phyloP scores from a whole-genome alignment of 352 stramenopile species.

The Phytophthora multivora region DNA sequence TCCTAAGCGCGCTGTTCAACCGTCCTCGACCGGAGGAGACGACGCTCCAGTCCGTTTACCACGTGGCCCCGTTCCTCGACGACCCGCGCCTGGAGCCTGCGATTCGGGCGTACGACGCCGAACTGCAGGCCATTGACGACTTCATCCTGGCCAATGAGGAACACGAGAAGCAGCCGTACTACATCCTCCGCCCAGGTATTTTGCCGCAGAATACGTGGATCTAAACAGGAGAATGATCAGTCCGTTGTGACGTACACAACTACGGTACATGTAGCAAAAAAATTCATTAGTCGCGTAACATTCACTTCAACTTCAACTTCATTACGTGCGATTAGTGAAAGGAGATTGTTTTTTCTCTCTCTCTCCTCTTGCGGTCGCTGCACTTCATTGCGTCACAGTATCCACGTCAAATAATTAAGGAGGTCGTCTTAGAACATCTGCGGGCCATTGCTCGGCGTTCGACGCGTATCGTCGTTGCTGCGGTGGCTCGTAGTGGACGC shows the following conservation, averaged over 20 bases:
- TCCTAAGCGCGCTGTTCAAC: conserved; percentile 41
- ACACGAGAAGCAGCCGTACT: conserved; percentile 33
- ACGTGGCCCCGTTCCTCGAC: conserved; percentile 24
- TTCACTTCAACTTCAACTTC: conserved; percentile 19
- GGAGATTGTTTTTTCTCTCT: background rate
- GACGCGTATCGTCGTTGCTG: conserved; percentile 17
- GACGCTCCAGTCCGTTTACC: conserved; percentile 35
- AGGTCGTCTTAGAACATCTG: conserved; percentile 4
- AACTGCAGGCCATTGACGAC: conserved; percentile 34
- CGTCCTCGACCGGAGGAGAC: conserved; percentile 29
- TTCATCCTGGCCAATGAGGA: conserved; percentile 32
- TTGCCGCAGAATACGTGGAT: conserved; percentile 46
- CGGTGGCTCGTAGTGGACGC: conserved; percentile 34
- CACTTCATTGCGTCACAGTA: conserved; percentile 10
- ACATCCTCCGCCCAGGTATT: conserved; percentile 35
- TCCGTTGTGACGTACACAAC: background rate
- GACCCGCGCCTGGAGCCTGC: conserved; percentile 29
- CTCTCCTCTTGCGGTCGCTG: background rate
- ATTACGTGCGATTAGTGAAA: conserved; percentile 1
- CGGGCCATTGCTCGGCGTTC: conserved; percentile 9
- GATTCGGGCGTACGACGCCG: conserved; percentile 26
- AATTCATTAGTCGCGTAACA: conserved; percentile 7
- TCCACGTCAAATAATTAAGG: conserved; percentile 40
- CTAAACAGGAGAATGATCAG: conserved; percentile 6
- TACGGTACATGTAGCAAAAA: no score